Evolutionary conservation across 192 early-diverging fungal genomes (phyloP).

Genomic region (Rhizophagus sp.): DNA sequence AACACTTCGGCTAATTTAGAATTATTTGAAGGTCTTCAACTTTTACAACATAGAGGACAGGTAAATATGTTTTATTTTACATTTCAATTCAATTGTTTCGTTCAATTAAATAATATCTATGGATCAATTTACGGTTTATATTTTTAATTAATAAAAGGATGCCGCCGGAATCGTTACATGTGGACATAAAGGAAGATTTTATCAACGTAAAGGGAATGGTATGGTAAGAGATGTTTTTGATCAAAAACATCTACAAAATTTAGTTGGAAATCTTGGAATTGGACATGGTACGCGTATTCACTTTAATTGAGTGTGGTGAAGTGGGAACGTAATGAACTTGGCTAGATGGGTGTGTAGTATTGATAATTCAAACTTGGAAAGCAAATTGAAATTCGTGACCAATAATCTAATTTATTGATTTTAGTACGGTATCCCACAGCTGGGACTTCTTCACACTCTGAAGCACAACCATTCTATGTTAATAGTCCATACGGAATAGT

Average conservation of each 20-base stretch:
- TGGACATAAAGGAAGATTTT: slow-evolving; percentile 92
- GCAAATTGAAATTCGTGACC: neutral
- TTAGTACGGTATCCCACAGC: slow-evolving; percentile 98
- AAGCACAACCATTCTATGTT: slow-evolving; percentile 99
- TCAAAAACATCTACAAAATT: slow-evolving; percentile 68
- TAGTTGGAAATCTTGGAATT: slow-evolving; percentile 90
- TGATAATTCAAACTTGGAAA: neutral
- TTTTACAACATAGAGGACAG: slow-evolving; percentile 98
- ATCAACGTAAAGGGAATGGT: slow-evolving; percentile 99
- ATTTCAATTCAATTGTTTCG: neutral
- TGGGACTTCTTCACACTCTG: slow-evolving; percentile 91
- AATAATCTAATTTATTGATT: slow-evolving; percentile 13
- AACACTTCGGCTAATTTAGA: slow-evolving; percentile 76
- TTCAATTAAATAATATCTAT: neutral
- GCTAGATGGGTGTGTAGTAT: neutral
- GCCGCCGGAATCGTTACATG: slow-evolving; percentile 99
- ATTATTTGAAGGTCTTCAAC: slow-evolving; percentile 90
- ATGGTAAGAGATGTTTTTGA: slow-evolving; percentile 99
- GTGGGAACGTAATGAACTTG: neutral
- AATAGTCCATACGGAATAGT: slow-evolving; percentile 99
- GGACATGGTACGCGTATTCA: slow-evolving; percentile 81
- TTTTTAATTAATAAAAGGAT: slow-evolving; percentile 68
- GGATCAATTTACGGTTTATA: neutral
- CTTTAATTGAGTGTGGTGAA: neutral
- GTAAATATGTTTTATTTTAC: slow-evolving; percentile 47